Conservation (phyloP, 1,139 yeast species). For the Suhomyces wounanorum region DNA sequence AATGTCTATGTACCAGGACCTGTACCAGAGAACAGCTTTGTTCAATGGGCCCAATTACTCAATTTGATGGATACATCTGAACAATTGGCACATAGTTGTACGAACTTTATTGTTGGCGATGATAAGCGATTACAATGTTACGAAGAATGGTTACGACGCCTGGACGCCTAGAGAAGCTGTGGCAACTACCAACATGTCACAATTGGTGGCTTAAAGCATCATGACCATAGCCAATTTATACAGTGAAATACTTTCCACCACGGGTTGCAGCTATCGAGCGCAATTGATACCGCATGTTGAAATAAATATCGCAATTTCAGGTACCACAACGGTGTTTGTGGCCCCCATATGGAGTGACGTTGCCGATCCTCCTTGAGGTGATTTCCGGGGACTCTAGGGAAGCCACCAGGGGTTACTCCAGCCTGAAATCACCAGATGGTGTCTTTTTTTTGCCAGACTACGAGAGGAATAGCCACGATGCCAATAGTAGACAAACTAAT, state of each 20-base stretch:
- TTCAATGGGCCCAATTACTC: slow-evolving; percentile 34
- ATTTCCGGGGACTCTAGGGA: neutral
- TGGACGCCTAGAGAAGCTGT: neutral
- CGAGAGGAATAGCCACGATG: no score
- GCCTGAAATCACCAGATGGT: neutral
- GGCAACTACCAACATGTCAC: neutral
- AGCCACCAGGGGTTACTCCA: neutral
- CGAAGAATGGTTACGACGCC: neutral
- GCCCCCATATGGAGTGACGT: neutral
- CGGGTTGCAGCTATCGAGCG: neutral
- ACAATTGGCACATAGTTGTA: slow-evolving; percentile 29
- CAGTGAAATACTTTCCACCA: neutral
- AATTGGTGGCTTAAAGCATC: no score
- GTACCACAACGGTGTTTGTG: neutral
- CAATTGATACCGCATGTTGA: neutral
- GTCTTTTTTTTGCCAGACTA: neutral
- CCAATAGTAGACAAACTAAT: no score
- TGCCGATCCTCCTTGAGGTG: neutral
- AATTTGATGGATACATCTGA: slow-evolving; percentile 25
- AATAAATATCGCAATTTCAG: neutral
- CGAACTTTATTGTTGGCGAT: slow-evolving; percentile 47
- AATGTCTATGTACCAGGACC: neutral
- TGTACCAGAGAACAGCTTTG: slow-evolving; percentile 18
- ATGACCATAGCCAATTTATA: no score
- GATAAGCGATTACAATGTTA: slow-evolving; percentile 31